Evolutionary conservation across 768 basidiomycete genomes (phyloP).

Genomic region (Psilocybe tampanensis): DNA sequence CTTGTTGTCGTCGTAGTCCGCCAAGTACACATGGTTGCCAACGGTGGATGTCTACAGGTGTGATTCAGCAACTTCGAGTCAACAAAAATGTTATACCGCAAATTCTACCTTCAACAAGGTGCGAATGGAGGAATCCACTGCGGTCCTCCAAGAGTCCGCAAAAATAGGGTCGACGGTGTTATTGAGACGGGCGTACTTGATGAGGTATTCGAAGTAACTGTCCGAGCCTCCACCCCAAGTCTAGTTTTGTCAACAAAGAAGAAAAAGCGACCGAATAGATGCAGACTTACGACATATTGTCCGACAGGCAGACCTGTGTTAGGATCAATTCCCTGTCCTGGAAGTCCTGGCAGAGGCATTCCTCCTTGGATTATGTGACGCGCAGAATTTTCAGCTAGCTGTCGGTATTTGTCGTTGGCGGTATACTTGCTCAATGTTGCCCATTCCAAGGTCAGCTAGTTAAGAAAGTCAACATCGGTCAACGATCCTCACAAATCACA

Average conservation of each 20-base stretch:
- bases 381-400: slow-evolving; percentile 52
- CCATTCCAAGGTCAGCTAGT: slow-evolving; percentile 67
- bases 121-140: slow-evolving; percentile 70
- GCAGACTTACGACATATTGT: slow-evolving; percentile 51
- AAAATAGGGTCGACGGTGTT: slow-evolving; percentile 64
- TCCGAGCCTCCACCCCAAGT: slow-evolving; percentile 72
- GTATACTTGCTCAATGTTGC: slow-evolving; percentile 53
- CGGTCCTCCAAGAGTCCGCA: slow-evolving; percentile 65
- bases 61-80: no score
- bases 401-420: slow-evolving; percentile 56
- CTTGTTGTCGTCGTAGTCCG: slow-evolving; percentile 49
- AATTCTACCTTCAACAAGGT: slow-evolving; percentile 52
- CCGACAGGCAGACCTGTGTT: slow-evolving; percentile 46
- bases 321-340: slow-evolving; percentile 61
- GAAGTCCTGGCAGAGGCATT: slow-evolving; percentile 42
- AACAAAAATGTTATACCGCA: not conserved
- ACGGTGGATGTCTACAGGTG: slow-evolving; percentile 57
- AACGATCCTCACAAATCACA: not conserved
- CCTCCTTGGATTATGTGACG: slow-evolving; percentile 45
- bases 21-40: slow-evolving; percentile 60
- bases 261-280: not conserved
- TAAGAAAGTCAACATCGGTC: not conserved
- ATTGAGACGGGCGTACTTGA: slow-evolving; percentile 68
- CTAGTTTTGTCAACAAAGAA: slow-evolving; percentile 18
- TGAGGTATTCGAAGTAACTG: slow-evolving; percentile 76